These are phyloP conservation scores for Cinchona pubescens DNA, from an alignment of 257 asterid species.

Conservation along the genomic window DNA sequence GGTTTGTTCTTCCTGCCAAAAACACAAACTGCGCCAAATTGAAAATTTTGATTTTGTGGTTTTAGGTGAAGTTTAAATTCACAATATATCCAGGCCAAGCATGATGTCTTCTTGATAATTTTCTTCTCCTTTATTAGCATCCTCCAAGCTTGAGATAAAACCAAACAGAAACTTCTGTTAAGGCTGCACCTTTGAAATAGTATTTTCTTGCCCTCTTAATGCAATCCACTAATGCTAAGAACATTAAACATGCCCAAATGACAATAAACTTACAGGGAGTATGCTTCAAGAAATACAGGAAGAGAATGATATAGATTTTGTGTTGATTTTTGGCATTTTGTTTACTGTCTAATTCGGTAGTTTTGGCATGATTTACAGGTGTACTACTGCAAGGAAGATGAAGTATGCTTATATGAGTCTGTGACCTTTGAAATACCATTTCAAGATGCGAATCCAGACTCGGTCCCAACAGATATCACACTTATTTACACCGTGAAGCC, in stretches of 20 bases:
- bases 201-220: neutral
- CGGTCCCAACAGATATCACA: slow-evolving; percentile 46
- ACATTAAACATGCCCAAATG: neutral
- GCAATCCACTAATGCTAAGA: neutral
- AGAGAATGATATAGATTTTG: neutral
- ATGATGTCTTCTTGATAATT: neutral
- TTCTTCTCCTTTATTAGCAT: neutral
- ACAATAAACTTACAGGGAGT: neutral
- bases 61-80: neutral
- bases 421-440: slow-evolving; percentile 76
- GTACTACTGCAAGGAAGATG: slow-evolving; percentile 92
- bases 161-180: neutral
- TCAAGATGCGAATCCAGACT: slow-evolving; percentile 39
- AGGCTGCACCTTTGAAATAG: neutral
- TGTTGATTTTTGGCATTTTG: neutral
- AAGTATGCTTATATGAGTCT: slow-evolving; percentile 79
- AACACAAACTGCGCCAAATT: neutral
- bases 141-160: neutral
- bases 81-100: neutral
- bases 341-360: neutral
- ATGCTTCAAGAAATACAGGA: neutral
- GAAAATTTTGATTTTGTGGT: neutral
- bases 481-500: slow-evolving; percentile 67
- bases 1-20: neutral
- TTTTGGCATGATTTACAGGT: slow-evolving; percentile 42